Evolutionary conservation across 23 red algal species (phyloP).

Genomic region (Gracilaria vermiculophylla): DNA sequence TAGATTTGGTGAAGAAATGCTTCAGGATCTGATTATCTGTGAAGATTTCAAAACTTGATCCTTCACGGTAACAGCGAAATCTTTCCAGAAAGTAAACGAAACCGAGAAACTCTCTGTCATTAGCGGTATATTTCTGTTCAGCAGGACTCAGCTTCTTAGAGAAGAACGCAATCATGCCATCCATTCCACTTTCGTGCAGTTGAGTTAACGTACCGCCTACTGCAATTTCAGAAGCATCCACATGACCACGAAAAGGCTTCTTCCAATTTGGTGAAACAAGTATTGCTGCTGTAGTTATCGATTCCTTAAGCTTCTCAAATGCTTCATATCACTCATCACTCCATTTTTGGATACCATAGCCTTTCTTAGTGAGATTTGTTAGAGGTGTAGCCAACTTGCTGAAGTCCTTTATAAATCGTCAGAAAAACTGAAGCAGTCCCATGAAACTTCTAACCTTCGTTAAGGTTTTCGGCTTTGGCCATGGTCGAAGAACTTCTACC

Average conservation of each 20-base stretch:
- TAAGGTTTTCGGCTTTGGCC: slow-evolving; percentile 1
- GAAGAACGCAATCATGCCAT: neutral
- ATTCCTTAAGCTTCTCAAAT: slow-evolving; percentile 4
- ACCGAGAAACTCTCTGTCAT: slow-evolving; percentile 18
- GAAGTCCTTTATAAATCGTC: slow-evolving; percentile 21
- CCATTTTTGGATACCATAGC: neutral
- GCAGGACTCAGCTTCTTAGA: slow-evolving; percentile 14
- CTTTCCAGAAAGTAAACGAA: neutral
- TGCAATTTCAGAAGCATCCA: slow-evolving; percentile 6
- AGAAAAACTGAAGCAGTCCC: slow-evolving; percentile 28
- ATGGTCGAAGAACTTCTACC: neutral
- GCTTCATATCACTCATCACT: neutral
- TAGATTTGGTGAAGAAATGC: slow-evolving; percentile 7
- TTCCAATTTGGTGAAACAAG: neutral
- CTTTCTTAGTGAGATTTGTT: slow-evolving; percentile 32
- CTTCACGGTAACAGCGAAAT: slow-evolving; percentile 28
- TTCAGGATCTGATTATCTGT: slow-evolving; percentile 39
- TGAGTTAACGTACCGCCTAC: slow-evolving; percentile 2
- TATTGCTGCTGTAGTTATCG: slow-evolving; percentile 2
- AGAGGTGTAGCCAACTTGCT: neutral
- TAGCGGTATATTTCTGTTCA: slow-evolving; percentile 16
- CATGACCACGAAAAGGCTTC: slow-evolving; percentile 18
- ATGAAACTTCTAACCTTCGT: slow-evolving; percentile 11
- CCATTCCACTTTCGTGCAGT: neutral
- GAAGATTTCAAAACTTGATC: slow-evolving; percentile 13